Evolutionary conservation across 768 basidiomycete genomes (phyloP), one percentile per base, ranked within the genome.

Genomic region (Phanerochaete sordida): DNA sequence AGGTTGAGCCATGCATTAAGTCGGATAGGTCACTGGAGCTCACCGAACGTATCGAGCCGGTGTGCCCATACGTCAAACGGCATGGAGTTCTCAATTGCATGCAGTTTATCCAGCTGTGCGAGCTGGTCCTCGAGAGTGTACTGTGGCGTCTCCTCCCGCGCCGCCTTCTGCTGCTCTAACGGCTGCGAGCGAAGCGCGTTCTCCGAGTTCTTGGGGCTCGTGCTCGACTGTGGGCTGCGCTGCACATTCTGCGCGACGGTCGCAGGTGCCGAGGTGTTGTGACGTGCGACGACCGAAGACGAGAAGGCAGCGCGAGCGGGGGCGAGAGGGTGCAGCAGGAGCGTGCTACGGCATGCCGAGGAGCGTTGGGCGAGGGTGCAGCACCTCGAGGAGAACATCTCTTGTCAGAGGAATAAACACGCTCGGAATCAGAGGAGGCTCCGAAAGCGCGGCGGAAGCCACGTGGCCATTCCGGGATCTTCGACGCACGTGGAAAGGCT

Each of bases 401-500:
- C 53, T 39, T 9, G 53, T 43, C 53, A 51, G 31, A 54, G 53
- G 21, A 54, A 43, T 54, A 43, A 54, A 54, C 53, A 43, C 53
- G 35, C 37, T 51, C 50, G 30, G 50, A 28, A 30, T 31, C 50
- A 44, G 44, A 43, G 56, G 56, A 24, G 56, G 13, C 24, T 44
- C 30, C 35, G 56, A 61, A 45, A 31, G 13, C 24, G 47, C 47
- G 47, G 46, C 37, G 35, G 53, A 48, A 30, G 58, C 59, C 52
- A 53, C 59, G 59, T 55, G 59, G 57, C 59, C 44, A 43, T 62
- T 52, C 57, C 59, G 52, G 57, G 33, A 52, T 15, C n/a, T 61
- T 58, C 61, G 50, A 46, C 45, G 59, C 68, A 69, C 66, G 66
- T 69, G 66, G 39, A 9, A 16, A 4, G 11, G 60, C 56, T 57